phyloP scores from a whole-genome alignment of 2,329 filamentous ascomycete species.

The Calonectria hongkongensis region DNA sequence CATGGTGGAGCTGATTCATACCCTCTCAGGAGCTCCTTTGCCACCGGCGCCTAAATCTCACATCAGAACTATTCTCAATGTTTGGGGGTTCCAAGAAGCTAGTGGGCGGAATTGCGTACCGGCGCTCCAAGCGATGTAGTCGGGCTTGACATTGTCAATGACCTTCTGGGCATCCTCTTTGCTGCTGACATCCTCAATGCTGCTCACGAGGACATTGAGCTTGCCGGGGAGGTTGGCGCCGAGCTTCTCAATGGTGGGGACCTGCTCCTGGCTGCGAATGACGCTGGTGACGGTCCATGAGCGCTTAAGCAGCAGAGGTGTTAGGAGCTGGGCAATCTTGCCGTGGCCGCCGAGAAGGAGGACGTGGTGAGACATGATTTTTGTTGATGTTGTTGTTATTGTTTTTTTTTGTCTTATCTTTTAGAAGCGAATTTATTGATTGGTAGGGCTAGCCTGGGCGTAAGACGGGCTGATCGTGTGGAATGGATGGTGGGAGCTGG shows the following conservation, averaged over 20 bases:
- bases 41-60: slow-evolving; percentile 71
- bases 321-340: slow-evolving; percentile 84
- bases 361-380: slow-evolving; percentile 69
- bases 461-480: background rate
- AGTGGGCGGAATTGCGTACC: slow-evolving; percentile 64
- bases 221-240: slow-evolving; percentile 76
- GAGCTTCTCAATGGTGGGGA: slow-evolving; percentile 77
- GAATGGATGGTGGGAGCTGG: slow-evolving; percentile 20
- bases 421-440: background rate
- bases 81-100: too few species aligned
- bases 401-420: background rate
- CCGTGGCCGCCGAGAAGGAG: slow-evolving; percentile 89
- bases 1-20: slow-evolving; percentile 48
- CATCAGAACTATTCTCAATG: slow-evolving; percentile 34
- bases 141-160: slow-evolving; percentile 75
- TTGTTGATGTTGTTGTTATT: background rate
- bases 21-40: slow-evolving; percentile 72
- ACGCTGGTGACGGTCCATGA: slow-evolving; percentile 87
- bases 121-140: slow-evolving; percentile 82
- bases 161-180: slow-evolving; percentile 77
- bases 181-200: slow-evolving; percentile 81
- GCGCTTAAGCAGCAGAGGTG: slow-evolving; percentile 83
- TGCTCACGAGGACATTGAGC: slow-evolving; percentile 81
- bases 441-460: background rate
- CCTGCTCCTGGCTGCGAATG: slow-evolving; percentile 83